Evolutionary conservation across 495 filamentous ascomycete species (phyloP), one percentile per base, ranked within the genome.

Genomic region (Xylaria intraflava): DNA sequence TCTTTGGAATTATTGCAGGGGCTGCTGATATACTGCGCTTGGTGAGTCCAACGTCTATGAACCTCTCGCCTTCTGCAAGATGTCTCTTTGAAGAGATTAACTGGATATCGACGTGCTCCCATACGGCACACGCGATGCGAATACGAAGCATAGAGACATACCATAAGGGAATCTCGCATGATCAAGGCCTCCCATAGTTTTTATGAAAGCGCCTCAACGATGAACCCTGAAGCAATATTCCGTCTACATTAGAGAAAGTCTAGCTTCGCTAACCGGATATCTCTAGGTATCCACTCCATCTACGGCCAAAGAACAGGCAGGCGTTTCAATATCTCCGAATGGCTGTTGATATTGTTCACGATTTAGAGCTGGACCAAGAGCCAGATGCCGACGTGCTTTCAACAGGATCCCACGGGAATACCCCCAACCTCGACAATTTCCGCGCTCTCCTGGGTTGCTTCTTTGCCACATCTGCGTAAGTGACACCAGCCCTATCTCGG

Each of bases 261-360:
- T 12, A 33, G 6, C 5, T 46, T 22, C 7, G 22, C 41, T 53
- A 23, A 53, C 19, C 1, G 16, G 39, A 1, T 26, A 33, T 20
- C 3, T 16, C 8, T 30, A 76, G 73, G 73, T 77, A 75, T 38
- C 73, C 74, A 2, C 75, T 74, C 46, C 73, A 77, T 49, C 60
- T 77, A n/a, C 62, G 73, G 10, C 74, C 74, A 1, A 75, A 65
- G 42, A 75, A 71, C 51, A 73, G 59, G 46, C 73, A 73, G 44
- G 53, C 65, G 0, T 58, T 64, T 0, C 72, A 74, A 46, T 77
- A 76, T 57, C 48, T 73, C n/a, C 61, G 70, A 12, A 77, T 77
- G 72, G 65, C 71, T 0, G 65, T 70, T 23, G 74, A 77, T 36
- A 68, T 77, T n/a, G 59, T 74, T 16, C 62, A 55, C 20, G 74